A percentile compares a stretch with the other conserved stretches of the same genome.
Conservation (phyloP, 768 basidiomycete genomes). For the Dacryopinax primogenitus region DNA sequence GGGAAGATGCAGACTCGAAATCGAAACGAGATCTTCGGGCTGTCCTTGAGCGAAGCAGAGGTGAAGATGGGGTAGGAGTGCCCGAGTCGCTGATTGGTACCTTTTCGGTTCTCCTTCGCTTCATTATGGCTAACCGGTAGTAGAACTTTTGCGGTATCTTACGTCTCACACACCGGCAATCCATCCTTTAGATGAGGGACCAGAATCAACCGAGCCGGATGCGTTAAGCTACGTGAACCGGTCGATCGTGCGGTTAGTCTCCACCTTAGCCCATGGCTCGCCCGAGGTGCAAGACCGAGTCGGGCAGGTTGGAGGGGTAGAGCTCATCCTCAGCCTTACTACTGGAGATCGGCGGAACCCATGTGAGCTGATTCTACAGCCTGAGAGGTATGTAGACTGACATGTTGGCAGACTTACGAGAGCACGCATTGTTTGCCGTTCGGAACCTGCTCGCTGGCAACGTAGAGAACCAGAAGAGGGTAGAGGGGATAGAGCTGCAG, state of each 20-base stretch:
- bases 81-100: background rate
- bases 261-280: constrained; percentile 54
- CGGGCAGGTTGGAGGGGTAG: constrained; percentile 57
- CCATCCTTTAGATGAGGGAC: background rate
- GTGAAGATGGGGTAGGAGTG: background rate
- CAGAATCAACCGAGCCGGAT: background rate
- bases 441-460: constrained; percentile 68
- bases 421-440: constrained; percentile 80
- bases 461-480: constrained; percentile 62
- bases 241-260: constrained; percentile 80
- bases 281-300: constrained; percentile 61
- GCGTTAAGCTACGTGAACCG: constrained; percentile 53
- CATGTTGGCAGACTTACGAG: constrained; percentile 56
- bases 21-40: background rate
- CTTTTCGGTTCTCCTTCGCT: background rate
- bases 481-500: constrained; percentile 50
- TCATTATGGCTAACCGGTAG: background rate
- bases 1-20: background rate
- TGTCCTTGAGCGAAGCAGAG: background rate
- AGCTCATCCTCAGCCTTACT: constrained; percentile 75
- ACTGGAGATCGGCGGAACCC: constrained; percentile 85
- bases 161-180: background rate
- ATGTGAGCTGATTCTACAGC: constrained; percentile 41
- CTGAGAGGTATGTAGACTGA: constrained; percentile 8
- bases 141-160: background rate